Conservation (phyloP, 495 filamentous ascomycete species). For the Penicillium parvum region DNA sequence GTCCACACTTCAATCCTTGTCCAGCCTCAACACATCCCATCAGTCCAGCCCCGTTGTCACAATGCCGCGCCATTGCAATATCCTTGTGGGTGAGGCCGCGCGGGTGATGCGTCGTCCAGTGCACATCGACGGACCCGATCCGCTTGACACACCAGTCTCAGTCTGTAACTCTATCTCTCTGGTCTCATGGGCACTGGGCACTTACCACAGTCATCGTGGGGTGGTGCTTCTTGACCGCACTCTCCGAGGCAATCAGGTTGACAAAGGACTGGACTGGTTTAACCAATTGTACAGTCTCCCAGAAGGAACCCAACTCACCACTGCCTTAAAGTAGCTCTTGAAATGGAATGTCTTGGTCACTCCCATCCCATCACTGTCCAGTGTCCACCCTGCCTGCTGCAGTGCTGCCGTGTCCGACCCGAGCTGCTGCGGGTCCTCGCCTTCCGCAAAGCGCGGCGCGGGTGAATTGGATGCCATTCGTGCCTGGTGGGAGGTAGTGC, state of each 20-base stretch:
- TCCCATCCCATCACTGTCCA: slow-evolving; percentile 35
- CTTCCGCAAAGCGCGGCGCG: slow-evolving; percentile 32
- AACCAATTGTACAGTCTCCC: too few relatives aligned
- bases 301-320: too few relatives aligned
- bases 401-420: slow-evolving; percentile 22
- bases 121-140: slow-evolving; percentile 43
- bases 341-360: slow-evolving; percentile 46
- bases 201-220: slow-evolving; percentile 45
- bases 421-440: slow-evolving; percentile 28
- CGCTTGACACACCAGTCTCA: slow-evolving; percentile 25
- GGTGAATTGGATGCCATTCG: slow-evolving; percentile 24
- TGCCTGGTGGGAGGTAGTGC: neutral
- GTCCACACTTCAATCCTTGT: slow-evolving; percentile 37
- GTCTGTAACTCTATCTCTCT: slow-evolving; percentile 2
- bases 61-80: slow-evolving; percentile 58
- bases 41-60: slow-evolving; percentile 52
- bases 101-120: slow-evolving; percentile 73
- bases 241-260: slow-evolving; percentile 39
- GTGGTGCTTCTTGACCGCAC: slow-evolving; percentile 43
- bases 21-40: slow-evolving; percentile 36
- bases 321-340: slow-evolving; percentile 42
- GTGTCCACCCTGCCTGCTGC: slow-evolving; percentile 33
- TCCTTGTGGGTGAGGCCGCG: slow-evolving; percentile 68
- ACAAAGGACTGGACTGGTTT: slow-evolving; percentile 30
- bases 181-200: neutral